These are phyloP conservation scores for Lophiostoma macrostomum DNA, from an alignment of 495 filamentous ascomycete genomes.

Conservation along the genomic window DNA sequence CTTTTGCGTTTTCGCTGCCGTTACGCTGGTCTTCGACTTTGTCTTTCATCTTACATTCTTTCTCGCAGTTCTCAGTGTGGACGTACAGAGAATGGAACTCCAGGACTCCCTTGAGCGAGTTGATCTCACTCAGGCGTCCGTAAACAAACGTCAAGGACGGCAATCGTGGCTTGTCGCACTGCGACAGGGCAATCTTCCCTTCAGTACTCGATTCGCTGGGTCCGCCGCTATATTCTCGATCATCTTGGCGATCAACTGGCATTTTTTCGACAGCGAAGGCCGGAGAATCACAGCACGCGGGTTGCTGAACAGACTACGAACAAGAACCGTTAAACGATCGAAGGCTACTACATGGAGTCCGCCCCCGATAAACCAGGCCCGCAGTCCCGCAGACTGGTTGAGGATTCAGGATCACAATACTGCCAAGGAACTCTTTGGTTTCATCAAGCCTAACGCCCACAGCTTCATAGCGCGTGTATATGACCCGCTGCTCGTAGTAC, in stretches of 20 bases:
- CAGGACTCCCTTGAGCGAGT: conserved; percentile 49
- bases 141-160: conserved; percentile 35
- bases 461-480: conserved; percentile 67
- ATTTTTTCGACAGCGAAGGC: conserved; percentile 61
- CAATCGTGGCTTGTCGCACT: conserved; percentile 51
- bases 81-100: conserved; percentile 67
- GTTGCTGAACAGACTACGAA: conserved; percentile 31
- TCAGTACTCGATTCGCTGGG: conserved; percentile 60
- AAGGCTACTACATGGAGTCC: conserved; percentile 11
- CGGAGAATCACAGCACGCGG: conserved; percentile 41
- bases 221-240: conserved; percentile 60
- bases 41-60: conserved; percentile 71
- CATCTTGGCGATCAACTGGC: conserved; percentile 60
- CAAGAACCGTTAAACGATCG: neutral
- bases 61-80: conserved; percentile 68
- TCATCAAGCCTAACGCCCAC: conserved; percentile 62
- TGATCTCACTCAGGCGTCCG: conserved; percentile 29
- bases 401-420: conserved; percentile 71
- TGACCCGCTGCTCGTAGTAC: conserved; percentile 63
- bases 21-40: conserved; percentile 68
- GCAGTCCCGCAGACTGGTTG: conserved; percentile 68
- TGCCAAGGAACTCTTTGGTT: conserved; percentile 63
- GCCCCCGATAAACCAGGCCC: conserved; percentile 60
- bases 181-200: conserved; percentile 48
- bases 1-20: conserved; percentile 66